Conservation (phyloP, 2,329 filamentous ascomycete species). For the Botrytis elliptica region DNA sequence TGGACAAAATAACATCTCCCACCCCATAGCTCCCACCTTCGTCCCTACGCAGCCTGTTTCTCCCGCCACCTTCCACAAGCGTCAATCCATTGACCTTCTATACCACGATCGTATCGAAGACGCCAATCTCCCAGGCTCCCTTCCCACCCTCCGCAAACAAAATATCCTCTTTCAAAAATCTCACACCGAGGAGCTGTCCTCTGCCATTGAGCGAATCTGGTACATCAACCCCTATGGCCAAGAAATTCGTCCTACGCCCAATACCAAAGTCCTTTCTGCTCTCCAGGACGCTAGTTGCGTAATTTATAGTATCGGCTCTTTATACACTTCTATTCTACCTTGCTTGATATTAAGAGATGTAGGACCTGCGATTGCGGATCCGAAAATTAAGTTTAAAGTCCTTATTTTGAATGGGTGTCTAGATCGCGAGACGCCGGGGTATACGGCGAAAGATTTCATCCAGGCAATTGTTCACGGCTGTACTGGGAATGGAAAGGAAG, state of each 20-base stretch:
- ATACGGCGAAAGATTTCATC: slow-evolving; percentile 78
- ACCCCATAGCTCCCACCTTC: slow-evolving; percentile 51
- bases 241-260: slow-evolving; percentile 82
- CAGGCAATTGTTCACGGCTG: slow-evolving; percentile 74
- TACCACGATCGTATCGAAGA: slow-evolving; percentile 70
- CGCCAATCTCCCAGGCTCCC: slow-evolving; percentile 75
- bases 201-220: slow-evolving; percentile 80
- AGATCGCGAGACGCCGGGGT: slow-evolving; percentile 82
- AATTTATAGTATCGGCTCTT: slow-evolving; percentile 89
- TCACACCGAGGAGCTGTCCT: slow-evolving; percentile 70
- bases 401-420: slow-evolving; percentile 74
- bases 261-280: slow-evolving; percentile 74
- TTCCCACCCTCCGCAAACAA: slow-evolving; percentile 75
- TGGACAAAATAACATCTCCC: slow-evolving; percentile 90
- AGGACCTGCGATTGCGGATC: slow-evolving; percentile 58
- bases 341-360: slow-evolving; percentile 77
- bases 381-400: slow-evolving; percentile 56
- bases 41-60: slow-evolving; percentile 24
- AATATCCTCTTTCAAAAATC: slow-evolving; percentile 81
- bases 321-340: slow-evolving; percentile 88
- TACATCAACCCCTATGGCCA: slow-evolving; percentile 99
- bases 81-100: slow-evolving; percentile 45
- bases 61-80: slow-evolving; percentile 24
- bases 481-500: slow-evolving; percentile 27
- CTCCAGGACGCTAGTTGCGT: slow-evolving; percentile 64